Evolutionary conservation across 1,284 basidiomycete genomes (phyloP).

Genomic region (Xerocomus amazonicus): DNA sequence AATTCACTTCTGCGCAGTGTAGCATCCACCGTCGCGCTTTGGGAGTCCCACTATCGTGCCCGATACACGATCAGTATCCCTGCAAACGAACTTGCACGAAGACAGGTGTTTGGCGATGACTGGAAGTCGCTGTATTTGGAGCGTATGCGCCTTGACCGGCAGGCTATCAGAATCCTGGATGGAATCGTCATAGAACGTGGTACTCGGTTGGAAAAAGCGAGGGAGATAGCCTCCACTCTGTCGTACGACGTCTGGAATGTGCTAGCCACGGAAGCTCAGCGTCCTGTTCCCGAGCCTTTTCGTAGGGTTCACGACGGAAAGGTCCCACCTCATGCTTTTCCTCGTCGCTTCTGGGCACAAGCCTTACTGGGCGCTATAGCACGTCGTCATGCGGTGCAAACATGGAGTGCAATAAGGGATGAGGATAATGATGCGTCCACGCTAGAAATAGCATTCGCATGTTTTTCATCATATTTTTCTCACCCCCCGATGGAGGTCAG

Average conservation of each 20-base stretch:
- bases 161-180: slow-evolving; percentile 41
- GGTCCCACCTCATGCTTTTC: slow-evolving; percentile 37
- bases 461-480: slow-evolving; percentile 55
- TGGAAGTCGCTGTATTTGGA: slow-evolving; percentile 46
- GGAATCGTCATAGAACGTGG: slow-evolving; percentile 35
- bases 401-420: slow-evolving; percentile 37
- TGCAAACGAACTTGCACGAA: slow-evolving; percentile 36
- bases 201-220: slow-evolving; percentile 37
- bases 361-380: slow-evolving; percentile 44
- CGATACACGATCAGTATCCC: slow-evolving; percentile 45
- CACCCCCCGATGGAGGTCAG: slow-evolving; percentile 43
- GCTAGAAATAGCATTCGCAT: slow-evolving; percentile 49
- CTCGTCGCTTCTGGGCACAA: slow-evolving; percentile 54
- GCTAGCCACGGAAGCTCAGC: slow-evolving; percentile 38
- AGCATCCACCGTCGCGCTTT: slow-evolving; percentile 35
- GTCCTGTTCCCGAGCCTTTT: slow-evolving; percentile 36
- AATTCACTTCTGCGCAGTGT: slow-evolving; percentile 26
- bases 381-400: slow-evolving; percentile 39
- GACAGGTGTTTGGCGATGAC: slow-evolving; percentile 32
- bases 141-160: slow-evolving; percentile 42
- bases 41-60: slow-evolving; percentile 48
- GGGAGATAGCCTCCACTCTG: slow-evolving; percentile 34
- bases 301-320: slow-evolving; percentile 13
- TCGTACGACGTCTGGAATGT: slow-evolving; percentile 55
- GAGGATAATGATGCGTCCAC: slow-evolving; percentile 23